phyloP scores from a whole-genome alignment of 768 basidiomycete species.

The Lyophyllum atratum region DNA sequence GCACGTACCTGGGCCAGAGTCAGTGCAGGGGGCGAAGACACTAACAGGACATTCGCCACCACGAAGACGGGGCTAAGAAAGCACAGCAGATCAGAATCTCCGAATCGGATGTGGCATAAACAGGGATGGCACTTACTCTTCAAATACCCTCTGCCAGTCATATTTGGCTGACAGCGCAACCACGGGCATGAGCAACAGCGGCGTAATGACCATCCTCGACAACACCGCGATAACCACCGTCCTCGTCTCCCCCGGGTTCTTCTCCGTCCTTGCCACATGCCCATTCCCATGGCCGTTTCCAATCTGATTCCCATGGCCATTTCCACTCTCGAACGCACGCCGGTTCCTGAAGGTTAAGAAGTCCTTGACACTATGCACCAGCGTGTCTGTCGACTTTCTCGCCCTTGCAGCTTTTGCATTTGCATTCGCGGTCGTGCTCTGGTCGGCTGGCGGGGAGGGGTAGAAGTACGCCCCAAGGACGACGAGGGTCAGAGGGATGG shows the following conservation, averaged over 20 bases:
- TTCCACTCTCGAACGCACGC: slow-evolving; percentile 4
- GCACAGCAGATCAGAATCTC: too few relatives aligned
- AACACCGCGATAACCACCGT: slow-evolving; percentile 85
- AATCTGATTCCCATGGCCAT: slow-evolving; percentile 1
- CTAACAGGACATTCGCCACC: slow-evolving; percentile 79
- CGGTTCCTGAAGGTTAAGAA: slow-evolving; percentile 37
- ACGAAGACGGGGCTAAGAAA: slow-evolving; percentile 78
- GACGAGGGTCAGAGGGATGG: slow-evolving; percentile 86
- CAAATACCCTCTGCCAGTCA: slow-evolving; percentile 63
- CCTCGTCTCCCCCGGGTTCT: slow-evolving; percentile 53
- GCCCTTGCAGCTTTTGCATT: neutral
- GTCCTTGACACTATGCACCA: slow-evolving; percentile 44
- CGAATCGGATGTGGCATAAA: too few relatives aligned
- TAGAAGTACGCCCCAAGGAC: slow-evolving; percentile 95
- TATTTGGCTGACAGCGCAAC: slow-evolving; percentile 63
- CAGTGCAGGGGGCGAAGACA: slow-evolving; percentile 78
- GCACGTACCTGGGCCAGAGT: slow-evolving; percentile 53
- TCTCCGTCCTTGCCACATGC: neutral
- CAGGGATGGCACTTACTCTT: slow-evolving; percentile 58
- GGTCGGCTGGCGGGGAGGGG: slow-evolving; percentile 41
- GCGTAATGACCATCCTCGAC: slow-evolving; percentile 86
- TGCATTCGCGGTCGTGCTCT: neutral
- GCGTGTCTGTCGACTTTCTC: slow-evolving; percentile 28
- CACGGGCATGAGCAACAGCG: slow-evolving; percentile 74
- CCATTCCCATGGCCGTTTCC: neutral